Percentiles rank a stretch among this genome's conserved stretches.
phyloP scores from a whole-genome alignment of 805 yeast genomes.

The Sugiyamaella smithiae region DNA sequence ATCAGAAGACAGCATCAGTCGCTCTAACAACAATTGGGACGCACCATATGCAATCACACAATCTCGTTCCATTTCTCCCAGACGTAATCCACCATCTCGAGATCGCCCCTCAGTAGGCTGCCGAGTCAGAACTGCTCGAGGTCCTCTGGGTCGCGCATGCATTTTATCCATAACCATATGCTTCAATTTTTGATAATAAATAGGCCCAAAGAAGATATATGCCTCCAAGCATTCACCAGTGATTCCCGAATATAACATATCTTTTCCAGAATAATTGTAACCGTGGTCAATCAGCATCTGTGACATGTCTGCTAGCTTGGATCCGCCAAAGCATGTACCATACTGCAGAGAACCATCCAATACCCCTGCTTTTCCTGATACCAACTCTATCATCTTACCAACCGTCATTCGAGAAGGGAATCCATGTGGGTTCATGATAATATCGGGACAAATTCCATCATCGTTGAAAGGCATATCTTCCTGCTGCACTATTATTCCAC shows the following conservation, averaged over 20 bases:
- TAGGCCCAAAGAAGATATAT: constrained; percentile 97
- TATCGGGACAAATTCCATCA: constrained; percentile 88
- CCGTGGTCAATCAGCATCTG: constrained; percentile 86
- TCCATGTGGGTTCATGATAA: constrained; percentile 98
- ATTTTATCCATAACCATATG: constrained; percentile 98
- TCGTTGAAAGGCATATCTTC: constrained; percentile 97
- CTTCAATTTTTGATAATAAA: constrained; percentile 95
- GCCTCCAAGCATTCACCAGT: constrained; percentile 98
- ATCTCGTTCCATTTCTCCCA: constrained; percentile 99
- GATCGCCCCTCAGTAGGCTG: constrained; percentile 99
- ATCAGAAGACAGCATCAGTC: constrained; percentile 95
- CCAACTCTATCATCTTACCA: constrained; percentile 95
- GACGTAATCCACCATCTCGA: constrained; percentile 96
- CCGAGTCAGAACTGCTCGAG: constrained; percentile 94
- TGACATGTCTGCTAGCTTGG: constrained; percentile 94
- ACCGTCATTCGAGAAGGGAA: constrained; percentile 99
- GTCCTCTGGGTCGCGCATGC: constrained; percentile 99
- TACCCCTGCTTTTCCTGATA: constrained; percentile 97
- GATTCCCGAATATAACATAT: constrained; percentile 94
- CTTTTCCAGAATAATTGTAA: constrained; percentile 92
- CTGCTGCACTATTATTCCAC: constrained; percentile 96
- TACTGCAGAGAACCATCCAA: constrained; percentile 86
- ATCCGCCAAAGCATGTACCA: constrained; percentile 98
- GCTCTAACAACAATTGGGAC: constrained; percentile 85
- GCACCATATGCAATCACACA: constrained; percentile 99